Evolutionary conservation across 805 yeast genomes (phyloP), one percentile per base, ranked within the genome.

Genomic region (Tetrapisispora phaffii): DNA sequence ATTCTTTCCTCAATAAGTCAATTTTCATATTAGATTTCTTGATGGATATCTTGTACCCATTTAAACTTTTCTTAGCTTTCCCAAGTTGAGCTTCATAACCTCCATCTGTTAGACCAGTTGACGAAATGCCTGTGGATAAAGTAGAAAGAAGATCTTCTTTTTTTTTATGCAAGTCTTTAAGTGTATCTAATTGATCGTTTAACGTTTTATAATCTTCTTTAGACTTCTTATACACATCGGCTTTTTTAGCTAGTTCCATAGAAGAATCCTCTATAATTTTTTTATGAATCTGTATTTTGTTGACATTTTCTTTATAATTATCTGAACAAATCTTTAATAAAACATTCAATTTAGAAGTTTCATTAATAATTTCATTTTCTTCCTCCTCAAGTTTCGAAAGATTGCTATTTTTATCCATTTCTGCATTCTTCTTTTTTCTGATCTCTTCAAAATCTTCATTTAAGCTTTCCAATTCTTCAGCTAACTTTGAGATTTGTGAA

Each of bases 81-180:
- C 76, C 76, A 35, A 88, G 64, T 54, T 87, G 95, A 2, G 80
- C 73, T 49, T 73, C 67, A 62, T 85, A 89, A 8, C 96, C 96
- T 29, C 84, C 80, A 54, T 80, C 82, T 0, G 80, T 68, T 31
- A 69, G 72, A 44, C 94, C 96, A 47, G 77, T 80, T 0, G 94
- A 77, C 0, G 96, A 84, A n/a, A 89, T 80, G 55, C 97, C 96
- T 0, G 96, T 86, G 0, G 88, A 79, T 34, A 89, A 69, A 0
- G 94, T 81, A 0, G 93, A 83, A 9, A 86, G 65, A 10, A 89
- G 70, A 49, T 89, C 96, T 54, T 85, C 90, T 53, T 84, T 85
- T 47, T 70, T 73, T 29, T 70, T 67, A 39, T 74, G 70, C 13
- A 71, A 70, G 5, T 66, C 68, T 48, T 77, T 79, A 44, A 78